phyloP scores from a whole-genome alignment of 257 asterid genomes.

The Orobanche coerulescens region DNA sequence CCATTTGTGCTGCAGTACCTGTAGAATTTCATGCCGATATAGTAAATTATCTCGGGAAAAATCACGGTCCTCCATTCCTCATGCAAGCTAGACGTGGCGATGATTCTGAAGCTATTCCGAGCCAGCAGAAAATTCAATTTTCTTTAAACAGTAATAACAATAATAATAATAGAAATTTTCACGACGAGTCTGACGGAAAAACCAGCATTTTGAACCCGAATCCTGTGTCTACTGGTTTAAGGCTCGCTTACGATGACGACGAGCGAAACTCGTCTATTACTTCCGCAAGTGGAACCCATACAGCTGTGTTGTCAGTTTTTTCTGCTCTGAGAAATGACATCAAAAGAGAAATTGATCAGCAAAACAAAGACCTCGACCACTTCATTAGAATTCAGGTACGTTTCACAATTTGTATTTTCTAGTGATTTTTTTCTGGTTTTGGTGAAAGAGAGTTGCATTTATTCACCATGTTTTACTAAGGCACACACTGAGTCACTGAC shows the following conservation, averaged over 20 bases:
- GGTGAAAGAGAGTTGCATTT: no score
- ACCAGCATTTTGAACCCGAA: conserved; percentile 39
- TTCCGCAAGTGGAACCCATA: conserved; percentile 57
- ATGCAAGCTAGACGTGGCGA: conserved; percentile 22
- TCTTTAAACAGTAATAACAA: conserved; percentile 44
- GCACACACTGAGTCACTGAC: no score
- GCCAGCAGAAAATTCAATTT: conserved; percentile 48
- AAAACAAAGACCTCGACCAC: conserved; percentile 56
- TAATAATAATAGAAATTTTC: conserved; percentile 33
- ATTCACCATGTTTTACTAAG: no score
- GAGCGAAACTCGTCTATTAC: conserved; percentile 73
- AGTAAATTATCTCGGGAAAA: conserved; percentile 51
- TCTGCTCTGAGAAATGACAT: conserved; percentile 41
- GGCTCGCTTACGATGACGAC: conserved; percentile 71
- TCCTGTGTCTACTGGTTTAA: conserved; percentile 81
- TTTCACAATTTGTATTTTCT: background rate
- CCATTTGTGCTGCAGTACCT: conserved; percentile 38
- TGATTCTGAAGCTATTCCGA: conserved; percentile 38
- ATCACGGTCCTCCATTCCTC: conserved; percentile 30
- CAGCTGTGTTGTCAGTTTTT: conserved; percentile 36
- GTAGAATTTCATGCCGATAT: conserved; percentile 43
- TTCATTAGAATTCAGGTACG: conserved; percentile 68
- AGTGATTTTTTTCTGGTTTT: no score
- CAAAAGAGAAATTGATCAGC: conserved; percentile 53
- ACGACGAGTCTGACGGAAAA: conserved; percentile 42